A percentile compares a stretch with the other conserved stretches of the same genome.
These are phyloP conservation scores for Agapanthus africanus DNA, from an alignment of 106 monocot genomes.

Conservation along the genomic window DNA sequence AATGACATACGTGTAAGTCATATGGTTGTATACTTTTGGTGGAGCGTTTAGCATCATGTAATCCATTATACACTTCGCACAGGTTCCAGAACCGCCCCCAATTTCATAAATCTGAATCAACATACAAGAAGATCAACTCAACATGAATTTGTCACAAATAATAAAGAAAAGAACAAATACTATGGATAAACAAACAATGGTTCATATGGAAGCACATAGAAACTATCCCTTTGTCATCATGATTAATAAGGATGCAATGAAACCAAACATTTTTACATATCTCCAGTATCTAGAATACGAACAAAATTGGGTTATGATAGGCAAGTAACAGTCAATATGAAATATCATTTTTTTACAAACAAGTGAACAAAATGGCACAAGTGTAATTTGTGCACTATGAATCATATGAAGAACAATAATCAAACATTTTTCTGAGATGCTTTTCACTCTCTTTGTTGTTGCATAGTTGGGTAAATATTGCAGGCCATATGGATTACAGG, in stretches of 20 bases:
- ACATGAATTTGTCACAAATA: not conserved
- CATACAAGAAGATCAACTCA: not conserved
- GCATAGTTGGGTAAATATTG: not conserved
- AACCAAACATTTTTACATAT: not conserved
- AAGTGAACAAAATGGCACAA: not conserved
- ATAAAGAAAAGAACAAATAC: not conserved
- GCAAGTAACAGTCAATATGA: not conserved
- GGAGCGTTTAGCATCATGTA: slow-evolving; percentile 99
- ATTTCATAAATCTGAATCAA: slow-evolving; percentile 96
- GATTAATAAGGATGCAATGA: not conserved
- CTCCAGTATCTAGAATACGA: not conserved
- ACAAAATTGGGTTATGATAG: not conserved
- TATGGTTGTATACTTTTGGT: slow-evolving; percentile 80
- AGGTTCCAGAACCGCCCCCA: slow-evolving; percentile 99
- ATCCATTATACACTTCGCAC: slow-evolving; percentile 96
- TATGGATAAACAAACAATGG: not conserved
- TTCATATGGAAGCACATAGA: not conserved
- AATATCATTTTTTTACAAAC: not conserved
- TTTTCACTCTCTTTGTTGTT: not conserved
- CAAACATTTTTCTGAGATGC: not conserved
- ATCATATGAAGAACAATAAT: not conserved
- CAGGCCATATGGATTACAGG: no score
- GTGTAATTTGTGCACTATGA: slow-evolving; percentile 1
- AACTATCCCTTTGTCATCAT: not conserved
- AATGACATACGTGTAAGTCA: slow-evolving; percentile 82